These are phyloP conservation scores for Botryosphaeria dothidea DNA, from an alignment of 2,329 filamentous ascomycete species.

Conservation along the genomic window DNA sequence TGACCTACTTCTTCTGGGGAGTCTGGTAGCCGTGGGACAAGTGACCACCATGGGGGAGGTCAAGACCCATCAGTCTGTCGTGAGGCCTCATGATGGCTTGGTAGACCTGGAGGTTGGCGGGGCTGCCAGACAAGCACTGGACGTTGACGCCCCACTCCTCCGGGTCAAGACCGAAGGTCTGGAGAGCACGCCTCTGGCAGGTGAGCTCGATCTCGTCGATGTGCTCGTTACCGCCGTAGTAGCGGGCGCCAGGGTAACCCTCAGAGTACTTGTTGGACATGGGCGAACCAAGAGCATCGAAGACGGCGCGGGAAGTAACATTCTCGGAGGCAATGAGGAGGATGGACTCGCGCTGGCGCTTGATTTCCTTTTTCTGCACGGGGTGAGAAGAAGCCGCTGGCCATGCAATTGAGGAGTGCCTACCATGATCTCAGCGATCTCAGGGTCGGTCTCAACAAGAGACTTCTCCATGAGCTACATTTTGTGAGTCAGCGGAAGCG, in stretches of 20 bases:
- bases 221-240: conserved; percentile 96
- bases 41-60: conserved; percentile 92
- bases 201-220: conserved; percentile 88
- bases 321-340: conserved; percentile 54
- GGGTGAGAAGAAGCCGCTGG: conserved; percentile 21
- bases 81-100: conserved; percentile 95
- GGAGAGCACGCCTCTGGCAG: conserved; percentile 85
- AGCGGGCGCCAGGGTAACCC: conserved; percentile 92
- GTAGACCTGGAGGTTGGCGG: conserved; percentile 97
- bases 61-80: conserved; percentile 94
- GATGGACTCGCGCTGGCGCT: conserved; percentile 97
- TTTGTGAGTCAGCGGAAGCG: conserved; percentile 37
- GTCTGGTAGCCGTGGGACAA: conserved; percentile 98
- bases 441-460: conserved; percentile 85
- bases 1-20: conserved; percentile 77
- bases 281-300: conserved; percentile 52
- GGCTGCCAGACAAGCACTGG: conserved; percentile 80
- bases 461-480: conserved; percentile 91
- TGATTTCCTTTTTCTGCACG: conserved; percentile 79
- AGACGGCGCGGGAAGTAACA: conserved; percentile 41
- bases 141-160: conserved; percentile 97
- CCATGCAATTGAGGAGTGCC: conserved; percentile 26
- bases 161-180: conserved; percentile 80
- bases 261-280: conserved; percentile 95
- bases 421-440: conserved; percentile 97